Evolutionary conservation across 169 alveolate species (phyloP), one percentile per base, ranked within the genome.

Genomic region (Fabrea salina): DNA sequence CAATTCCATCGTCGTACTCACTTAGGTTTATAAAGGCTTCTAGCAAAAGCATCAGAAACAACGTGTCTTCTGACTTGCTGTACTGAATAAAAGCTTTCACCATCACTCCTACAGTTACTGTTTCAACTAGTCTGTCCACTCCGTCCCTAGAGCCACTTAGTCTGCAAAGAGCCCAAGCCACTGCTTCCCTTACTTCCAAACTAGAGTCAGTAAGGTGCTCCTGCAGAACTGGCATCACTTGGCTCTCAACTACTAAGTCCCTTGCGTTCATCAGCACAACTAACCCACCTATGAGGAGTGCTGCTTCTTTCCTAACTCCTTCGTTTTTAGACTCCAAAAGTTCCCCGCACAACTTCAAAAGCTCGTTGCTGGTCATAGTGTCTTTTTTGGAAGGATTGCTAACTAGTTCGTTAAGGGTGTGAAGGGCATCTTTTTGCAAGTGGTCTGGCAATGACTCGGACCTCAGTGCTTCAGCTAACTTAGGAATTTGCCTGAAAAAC

Each of bases 1-100:
- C 81, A 68, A 86, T 86, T 19, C 92, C 92, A 32, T 80, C 74
- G 49, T 86, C 92, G 50, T 82, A 81, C 41, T 58, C 58, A 2
- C 86, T 86, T 2, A 71, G 30, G 44, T 83, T 86, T 22, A 59
- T 59, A 59, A 86, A 77, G 25, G 82, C 86, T 47, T 86, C 92
- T 5, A 86, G 70, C 7, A 86, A 53, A 32, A 80, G 70, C 47
- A 75, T 67, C 66, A 86, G 47, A 66, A 74, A 86, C 50, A 66
- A 47, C n/a, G 82, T 83, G 58, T 86, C 72, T 53, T 79, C 75
- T 44, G 68, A 80, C 11, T 85, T 33, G 16, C 75, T 68, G 56
- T 56, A 83, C 30, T 86, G 64, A 37, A 83, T 86, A 64, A 86
- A 86, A 1, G 88, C 78, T 5, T 51, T 51, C 25, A 86, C 75